Conservation (phyloP, 2,329 filamentous ascomycete species). For the Trichoderma atroviride region DNA sequence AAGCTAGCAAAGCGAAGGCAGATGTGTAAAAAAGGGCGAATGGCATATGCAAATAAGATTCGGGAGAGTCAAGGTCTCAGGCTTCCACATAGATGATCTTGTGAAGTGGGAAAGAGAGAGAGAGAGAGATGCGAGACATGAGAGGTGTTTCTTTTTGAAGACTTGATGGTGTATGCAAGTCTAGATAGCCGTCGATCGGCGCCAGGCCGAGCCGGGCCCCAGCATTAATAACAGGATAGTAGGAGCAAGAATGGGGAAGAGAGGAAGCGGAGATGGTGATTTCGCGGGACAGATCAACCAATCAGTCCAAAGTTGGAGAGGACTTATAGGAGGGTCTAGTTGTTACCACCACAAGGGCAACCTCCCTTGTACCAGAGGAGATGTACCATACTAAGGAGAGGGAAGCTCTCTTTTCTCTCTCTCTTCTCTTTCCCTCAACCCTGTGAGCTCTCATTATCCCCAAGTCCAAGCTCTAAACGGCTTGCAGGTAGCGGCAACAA, state of each 20-base stretch:
- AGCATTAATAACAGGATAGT: constrained; percentile 23
- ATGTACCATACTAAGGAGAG: constrained; percentile 19
- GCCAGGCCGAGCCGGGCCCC: constrained; percentile 22
- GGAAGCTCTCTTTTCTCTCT: not conserved
- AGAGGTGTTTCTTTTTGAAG: constrained; percentile 41
- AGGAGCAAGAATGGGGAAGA: constrained; percentile 14
- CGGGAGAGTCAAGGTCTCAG: constrained; percentile 38
- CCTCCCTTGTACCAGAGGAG: constrained; percentile 29
- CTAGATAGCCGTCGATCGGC: constrained; percentile 27
- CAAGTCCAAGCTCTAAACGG: constrained; percentile 20
- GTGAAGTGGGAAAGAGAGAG: constrained; percentile 31
- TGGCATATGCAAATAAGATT: constrained; percentile 34
- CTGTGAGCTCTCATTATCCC: not conserved
- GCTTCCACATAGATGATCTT: constrained; percentile 33
- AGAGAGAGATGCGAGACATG: constrained; percentile 34
- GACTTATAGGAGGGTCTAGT: constrained; percentile 6
- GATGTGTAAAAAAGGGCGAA: constrained; percentile 28
- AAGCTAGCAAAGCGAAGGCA: not conserved
- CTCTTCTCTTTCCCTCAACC: not conserved
- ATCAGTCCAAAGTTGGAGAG: constrained; percentile 15
- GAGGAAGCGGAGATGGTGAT: constrained; percentile 20
- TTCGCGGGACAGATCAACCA: constrained; percentile 5
- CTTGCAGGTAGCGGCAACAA: constrained; percentile 23
- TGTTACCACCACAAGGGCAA: constrained; percentile 23
- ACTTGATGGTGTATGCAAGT: constrained; percentile 39